Base-by-base conservation (phyloP, 2,329 filamentous ascomycete genomes). In the Epichloe coenophiala region DNA sequence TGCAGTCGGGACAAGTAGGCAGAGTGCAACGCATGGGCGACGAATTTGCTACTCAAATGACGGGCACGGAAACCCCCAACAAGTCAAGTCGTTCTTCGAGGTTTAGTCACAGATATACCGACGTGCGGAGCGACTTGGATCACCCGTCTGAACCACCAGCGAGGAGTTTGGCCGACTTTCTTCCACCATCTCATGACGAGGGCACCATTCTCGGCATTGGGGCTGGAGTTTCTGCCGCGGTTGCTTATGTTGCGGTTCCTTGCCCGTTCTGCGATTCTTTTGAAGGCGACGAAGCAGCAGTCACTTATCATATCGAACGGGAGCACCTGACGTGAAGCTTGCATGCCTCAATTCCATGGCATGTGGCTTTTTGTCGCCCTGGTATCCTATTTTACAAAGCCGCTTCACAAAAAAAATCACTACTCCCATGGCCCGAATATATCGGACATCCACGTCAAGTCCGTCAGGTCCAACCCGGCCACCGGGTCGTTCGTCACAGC, bases 1-100 rank as follows among this genome's bases (percentile, higher is more conserved):
- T 91, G 5, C 68, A 70, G 1, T 84, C 86, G 62, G 86, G 86
- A 1, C 74, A 83, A 27, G 78, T 91, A 3, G 86, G 86, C 2
- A 71, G 86, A 15, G 86, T 91, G 31, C 86, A 90, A 65, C 70
- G 73, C 43, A 73, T 87, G 64, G 70, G 66, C 15, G 49, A 61
- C 43, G 54, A 53, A 40, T 36, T 45, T 15, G 27, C 49, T 46
- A 35, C 51, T 35, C 52, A 48, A 46, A 17, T 4, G 41, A 13
- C 21, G 42, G 12, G 4, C 47, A 6, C 51, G 49, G 46, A 42
- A 55, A 42, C 46, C 19, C 13, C 23, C 31, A 43, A 33, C 33
- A 19, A 45, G 19, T 47, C 19, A 42, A 45, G 31, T 44, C 45
- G 23, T 53, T 48, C 57, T 41, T 48, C 60, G 51, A 53, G 63